Conservation (phyloP, 768 basidiomycete species). For the Nevesoporus exiguus region DNA sequence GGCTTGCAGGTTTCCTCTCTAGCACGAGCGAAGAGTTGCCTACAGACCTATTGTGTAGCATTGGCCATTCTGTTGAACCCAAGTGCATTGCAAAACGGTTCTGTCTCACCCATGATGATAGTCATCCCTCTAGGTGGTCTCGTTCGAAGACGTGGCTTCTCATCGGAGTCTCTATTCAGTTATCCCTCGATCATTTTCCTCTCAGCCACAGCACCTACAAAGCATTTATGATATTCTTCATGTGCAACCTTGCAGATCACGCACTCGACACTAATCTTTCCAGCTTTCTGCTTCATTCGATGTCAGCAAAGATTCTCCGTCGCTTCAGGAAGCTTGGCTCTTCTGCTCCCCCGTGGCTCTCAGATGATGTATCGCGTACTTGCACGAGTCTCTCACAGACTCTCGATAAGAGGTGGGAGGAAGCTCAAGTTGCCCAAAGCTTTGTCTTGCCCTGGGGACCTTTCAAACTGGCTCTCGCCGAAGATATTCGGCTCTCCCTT, state of each 20-base stretch:
- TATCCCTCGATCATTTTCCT: neutral
- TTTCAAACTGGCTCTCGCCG: neutral
- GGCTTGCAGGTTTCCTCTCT: neutral
- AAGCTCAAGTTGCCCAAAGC: neutral
- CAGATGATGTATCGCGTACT: neutral
- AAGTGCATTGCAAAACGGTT: neutral
- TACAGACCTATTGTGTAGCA: neutral
- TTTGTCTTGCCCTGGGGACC: neutral
- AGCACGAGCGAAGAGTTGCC: too few species aligned
- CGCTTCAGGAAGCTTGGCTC: neutral
- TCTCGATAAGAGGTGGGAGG: neutral
- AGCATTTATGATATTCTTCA: neutral
- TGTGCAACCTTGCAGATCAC: neutral
- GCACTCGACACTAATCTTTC: neutral
- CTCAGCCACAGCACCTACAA: neutral
- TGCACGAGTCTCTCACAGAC: neutral
- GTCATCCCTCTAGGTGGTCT: too few species aligned
- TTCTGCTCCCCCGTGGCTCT: neutral
- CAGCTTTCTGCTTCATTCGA: neutral
- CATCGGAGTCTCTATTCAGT: neutral
- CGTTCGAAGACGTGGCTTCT: neutral
- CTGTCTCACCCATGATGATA: neutral
- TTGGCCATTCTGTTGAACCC: neutral
- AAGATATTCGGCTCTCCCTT: neutral
- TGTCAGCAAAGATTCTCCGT: neutral